Evolutionary conservation across 441 rosid species (phyloP), one percentile per base, ranked within the genome.

Genomic region (California macrophylla): DNA sequence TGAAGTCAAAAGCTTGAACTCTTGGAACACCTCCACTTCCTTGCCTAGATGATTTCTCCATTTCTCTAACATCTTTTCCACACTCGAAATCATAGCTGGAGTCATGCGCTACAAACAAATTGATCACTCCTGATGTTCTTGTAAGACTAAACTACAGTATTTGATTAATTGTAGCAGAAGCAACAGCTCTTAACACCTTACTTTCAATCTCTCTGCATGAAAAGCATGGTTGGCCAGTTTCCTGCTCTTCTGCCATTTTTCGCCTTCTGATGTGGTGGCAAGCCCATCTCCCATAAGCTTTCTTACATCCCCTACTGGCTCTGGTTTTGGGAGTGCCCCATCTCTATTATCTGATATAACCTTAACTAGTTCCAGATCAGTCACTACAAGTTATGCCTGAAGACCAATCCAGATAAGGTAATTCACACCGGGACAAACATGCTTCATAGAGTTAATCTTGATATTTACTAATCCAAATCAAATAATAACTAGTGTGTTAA

Each of bases 171-270:
- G 4, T 38, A 38, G 13, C 9, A 3, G 13, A 6, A 38, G 2
- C 45, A 38, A 1, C 0, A 10, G 2, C 16, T 10, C 13, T 42
- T 1, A 3, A 47, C 9, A 67, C 0, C 45, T 69, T 74, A 80
- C 85, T 64, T 78, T 76, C 65, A 80, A 75, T 71, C 64, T 78
- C 61, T 72, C 82, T 0, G 40, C 50, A 40, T 80, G 75, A 60
- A 84, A 84, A 69, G 83, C 80, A 64, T 73, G 10, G 12, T 79
- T 77, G 10, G 85, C 85, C n/a, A 82, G 26, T 47, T 76, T 80
- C 24, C 84, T 75, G 13, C 72, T 70, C 74, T 72, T 82, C 7
- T 50, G 42, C 87, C 84, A 82, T 71, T 78, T 84, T 16, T 72
- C 79, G 10, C 79, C 78, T 0, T 72, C 68, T 1, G 83, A 24